Conservation (phyloP, 176 grass and related monocot species). For the Triticum timopheevii region DNA sequence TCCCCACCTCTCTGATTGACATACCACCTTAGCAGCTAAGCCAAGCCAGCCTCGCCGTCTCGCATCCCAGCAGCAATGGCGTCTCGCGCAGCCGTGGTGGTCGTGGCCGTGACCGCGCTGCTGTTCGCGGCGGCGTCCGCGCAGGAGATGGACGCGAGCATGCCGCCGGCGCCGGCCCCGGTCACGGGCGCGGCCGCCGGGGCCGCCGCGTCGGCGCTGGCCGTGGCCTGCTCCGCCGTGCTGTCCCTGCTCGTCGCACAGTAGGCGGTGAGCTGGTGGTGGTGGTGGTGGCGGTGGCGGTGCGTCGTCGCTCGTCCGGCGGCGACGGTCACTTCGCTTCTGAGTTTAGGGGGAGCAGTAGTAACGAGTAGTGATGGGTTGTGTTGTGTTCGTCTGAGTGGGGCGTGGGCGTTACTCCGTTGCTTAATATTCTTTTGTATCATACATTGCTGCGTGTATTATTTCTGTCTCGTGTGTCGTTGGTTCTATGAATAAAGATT, state of each 20-base stretch:
- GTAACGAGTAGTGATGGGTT: background rate
- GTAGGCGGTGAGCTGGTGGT: slow-evolving; percentile 13
- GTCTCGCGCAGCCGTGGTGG: slow-evolving; percentile 35
- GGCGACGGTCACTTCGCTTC: background rate
- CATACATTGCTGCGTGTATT: slow-evolving; percentile 37
- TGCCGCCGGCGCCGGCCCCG: slow-evolving; percentile 51
- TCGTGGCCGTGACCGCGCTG: slow-evolving; percentile 37
- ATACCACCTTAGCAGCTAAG: background rate
- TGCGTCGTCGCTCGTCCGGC: background rate
- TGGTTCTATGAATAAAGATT: slow-evolving; percentile 40
- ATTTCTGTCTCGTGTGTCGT: background rate
- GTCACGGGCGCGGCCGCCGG: slow-evolving; percentile 51
- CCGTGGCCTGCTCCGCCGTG: slow-evolving; percentile 46
- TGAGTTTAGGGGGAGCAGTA: slow-evolving; percentile 13
- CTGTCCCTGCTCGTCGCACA: slow-evolving; percentile 56
- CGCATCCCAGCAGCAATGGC: slow-evolving; percentile 40
- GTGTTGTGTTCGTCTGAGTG: background rate
- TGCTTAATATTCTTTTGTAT: slow-evolving; percentile 50
- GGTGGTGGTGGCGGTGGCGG: background rate
- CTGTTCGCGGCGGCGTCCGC: slow-evolving; percentile 59
- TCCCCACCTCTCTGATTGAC: no score
- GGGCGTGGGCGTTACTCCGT: background rate
- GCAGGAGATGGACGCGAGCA: slow-evolving; percentile 34
- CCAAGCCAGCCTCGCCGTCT: background rate
- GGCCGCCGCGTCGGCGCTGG: slow-evolving; percentile 36